Base-by-base conservation (phyloP, 257 asterid genomes). In the Anisodus acutangulus region DNA sequence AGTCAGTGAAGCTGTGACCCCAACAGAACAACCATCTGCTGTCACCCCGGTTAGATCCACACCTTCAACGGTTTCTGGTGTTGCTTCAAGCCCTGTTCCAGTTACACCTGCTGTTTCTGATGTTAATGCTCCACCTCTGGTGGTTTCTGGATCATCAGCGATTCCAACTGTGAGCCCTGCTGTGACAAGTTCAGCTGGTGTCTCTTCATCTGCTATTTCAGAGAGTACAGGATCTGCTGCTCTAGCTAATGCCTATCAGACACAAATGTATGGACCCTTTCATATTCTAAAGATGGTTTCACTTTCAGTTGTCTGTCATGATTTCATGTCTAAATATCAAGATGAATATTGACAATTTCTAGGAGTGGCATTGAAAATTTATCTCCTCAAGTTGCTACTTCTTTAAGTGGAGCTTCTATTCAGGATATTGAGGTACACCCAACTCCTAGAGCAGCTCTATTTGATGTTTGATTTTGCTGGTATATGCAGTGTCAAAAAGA, bases 351-450 rank as follows among this genome's bases (percentile, higher is more conserved):
- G 58, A 51, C 17, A 76, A 49, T 76, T 85, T 82, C 71, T 88
- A 90, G 97, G 90, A 87, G 84, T 83, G 85, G 87, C 86, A 5
- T 39, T 78, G 95, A 89, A 78, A 91, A 80, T 87, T 84, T 76
- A 80, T 85, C 95, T 57, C 83, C 91, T 67, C 90, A 83, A 79
- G 88, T 57, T 86, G 89, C 88, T 59, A 83, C 88, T 85, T 88
- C 98, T 71, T 84, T 63, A 19, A 92, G 80, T 82, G 95, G 90
- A 89, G 90, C 96, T 86, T 91, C 93, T 59, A 17, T 89, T 60
- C 92, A 87, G 88, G 97, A 92, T 84, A 84, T 81, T 71, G 98
- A 92, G 98, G 99, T 94, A 90, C 53, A 69, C 10, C 53, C 81
- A 22, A 74, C 45, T 57, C 58, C 86, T 81, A 82, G 70, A 53